Percentiles rank a stretch among this genome's conserved stretches.
Conservation (phyloP, 2,329 filamentous ascomycete genomes). For the Beauveria sp. region DNA sequence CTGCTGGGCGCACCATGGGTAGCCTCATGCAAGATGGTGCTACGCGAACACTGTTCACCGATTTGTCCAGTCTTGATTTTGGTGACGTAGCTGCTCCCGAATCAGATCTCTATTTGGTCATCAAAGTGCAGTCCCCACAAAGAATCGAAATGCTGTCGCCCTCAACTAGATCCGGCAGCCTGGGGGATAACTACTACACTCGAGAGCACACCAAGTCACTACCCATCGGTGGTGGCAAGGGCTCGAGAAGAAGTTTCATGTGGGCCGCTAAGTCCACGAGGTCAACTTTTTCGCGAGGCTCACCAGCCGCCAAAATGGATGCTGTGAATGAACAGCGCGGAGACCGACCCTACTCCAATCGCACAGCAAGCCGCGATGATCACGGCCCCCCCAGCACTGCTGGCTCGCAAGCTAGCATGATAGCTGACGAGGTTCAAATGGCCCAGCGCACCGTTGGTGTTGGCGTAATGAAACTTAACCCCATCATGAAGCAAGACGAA, state of each 20-base stretch:
- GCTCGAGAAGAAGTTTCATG: slow-evolving; percentile 58
- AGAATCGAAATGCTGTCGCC: slow-evolving; percentile 40
- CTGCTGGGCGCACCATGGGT: slow-evolving; percentile 63
- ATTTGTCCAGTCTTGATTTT: slow-evolving; percentile 70
- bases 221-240: slow-evolving; percentile 42
- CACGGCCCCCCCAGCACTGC: slow-evolving; percentile 45
- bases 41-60: slow-evolving; percentile 79
- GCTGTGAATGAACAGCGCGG: slow-evolving; percentile 47
- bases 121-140: slow-evolving; percentile 62
- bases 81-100: slow-evolving; percentile 55
- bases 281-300: slow-evolving; percentile 45
- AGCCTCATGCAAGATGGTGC: slow-evolving; percentile 57
- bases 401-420: slow-evolving; percentile 34
- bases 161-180: slow-evolving; percentile 42
- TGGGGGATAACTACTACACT: slow-evolving; percentile 31
- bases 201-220: slow-evolving; percentile 41
- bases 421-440: slow-evolving; percentile 20
- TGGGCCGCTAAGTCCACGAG: slow-evolving; percentile 56
- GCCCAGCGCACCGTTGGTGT: slow-evolving; percentile 60
- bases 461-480: slow-evolving; percentile 68
- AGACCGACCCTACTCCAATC: slow-evolving; percentile 27
- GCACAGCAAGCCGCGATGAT: slow-evolving; percentile 32
- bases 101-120: slow-evolving; percentile 72
- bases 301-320: slow-evolving; percentile 42
- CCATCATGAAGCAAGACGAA: slow-evolving; percentile 61